Evolutionary conservation across 2,329 filamentous ascomycete species (phyloP), one percentile per base, ranked within the genome.

Genomic region (Hirsutella rhossiliensis): DNA sequence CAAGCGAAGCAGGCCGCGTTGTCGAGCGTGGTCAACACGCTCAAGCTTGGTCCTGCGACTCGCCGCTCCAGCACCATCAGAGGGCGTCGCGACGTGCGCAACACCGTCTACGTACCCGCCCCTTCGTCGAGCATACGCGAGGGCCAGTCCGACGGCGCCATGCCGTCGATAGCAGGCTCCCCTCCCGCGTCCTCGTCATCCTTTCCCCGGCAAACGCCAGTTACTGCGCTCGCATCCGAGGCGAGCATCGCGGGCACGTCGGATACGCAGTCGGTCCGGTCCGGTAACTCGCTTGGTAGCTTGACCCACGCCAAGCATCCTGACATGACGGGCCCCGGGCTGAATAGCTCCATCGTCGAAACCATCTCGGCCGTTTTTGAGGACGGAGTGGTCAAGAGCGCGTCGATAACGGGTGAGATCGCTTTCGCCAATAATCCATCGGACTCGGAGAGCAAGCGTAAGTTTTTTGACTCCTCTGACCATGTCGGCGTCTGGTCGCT

Each of bases 251-350:
- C 72, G 2, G 72, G 64, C 20, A 69, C 72, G 15, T 94, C 88
- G 1, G 92, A 98, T 60, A 88, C 86, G 3, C 87, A 90, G 45
- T 97, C 92, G 1, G 83, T 97, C 47, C 82, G 89, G 41, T 98
- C 92, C 3, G 84, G 84, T 2, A 85, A 87, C 50, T 94, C 88
- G 2, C 66, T 90, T 37, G 80, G 79, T 52, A 78, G 80, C 38
- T 67, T 82, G 38, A 73, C 73, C 4, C 77, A 84, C n/a, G 68
- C 78, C 42, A 82, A 80, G 55, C 92, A 98, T 59, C 82, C 87
- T 1, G 88, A 96, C 17, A 72, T 94, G 64, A 76, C 82, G 43
- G 76, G 78, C 11, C 78, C 84, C 1, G 90, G 92, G 3, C 70
- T 98, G 6, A 92, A 87, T 60, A 80, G 85, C 4, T 97, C 90